Conservation (phyloP, 2,329 filamentous ascomycete species). For the Pyrenophora graminea region DNA sequence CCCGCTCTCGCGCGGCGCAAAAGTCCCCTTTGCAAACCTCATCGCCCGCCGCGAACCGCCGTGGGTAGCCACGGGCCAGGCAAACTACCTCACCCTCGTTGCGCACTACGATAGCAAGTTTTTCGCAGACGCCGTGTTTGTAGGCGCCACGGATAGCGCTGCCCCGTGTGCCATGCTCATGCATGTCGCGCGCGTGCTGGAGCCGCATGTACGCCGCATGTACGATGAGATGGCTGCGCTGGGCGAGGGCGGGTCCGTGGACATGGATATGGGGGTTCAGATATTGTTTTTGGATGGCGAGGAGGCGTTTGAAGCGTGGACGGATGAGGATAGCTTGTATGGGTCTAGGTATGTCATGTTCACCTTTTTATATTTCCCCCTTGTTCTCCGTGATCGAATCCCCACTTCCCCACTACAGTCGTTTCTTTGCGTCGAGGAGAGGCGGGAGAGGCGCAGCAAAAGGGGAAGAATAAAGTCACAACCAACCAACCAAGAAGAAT, state of each 20-base stretch:
- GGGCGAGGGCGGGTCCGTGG: conserved; percentile 60
- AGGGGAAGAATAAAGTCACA: not conserved
- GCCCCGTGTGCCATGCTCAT: conserved; percentile 93
- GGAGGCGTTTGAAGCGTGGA: conserved; percentile 86
- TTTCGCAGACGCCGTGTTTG: conserved; percentile 79
- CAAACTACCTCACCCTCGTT: conserved; percentile 80
- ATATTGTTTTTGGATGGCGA: conserved; percentile 91
- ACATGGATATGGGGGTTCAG: conserved; percentile 82
- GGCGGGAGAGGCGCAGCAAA: not conserved
- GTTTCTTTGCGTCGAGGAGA: not conserved
- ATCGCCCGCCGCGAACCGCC: conserved; percentile 88
- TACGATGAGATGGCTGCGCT: conserved; percentile 72
- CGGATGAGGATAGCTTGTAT: conserved; percentile 80
- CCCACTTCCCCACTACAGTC: too few relatives aligned
- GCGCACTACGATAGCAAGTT: conserved; percentile 90
- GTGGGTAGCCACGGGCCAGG: conserved; percentile 73
- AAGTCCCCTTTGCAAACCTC: conserved; percentile 84
- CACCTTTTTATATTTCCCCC: not conserved
- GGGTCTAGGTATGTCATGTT: conserved; percentile 69
- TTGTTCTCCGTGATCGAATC: too few relatives aligned
- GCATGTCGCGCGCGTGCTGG: conserved; percentile 80
- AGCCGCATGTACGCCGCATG: conserved; percentile 76
- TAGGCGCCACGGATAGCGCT: conserved; percentile 91
- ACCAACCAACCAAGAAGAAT: too few relatives aligned
- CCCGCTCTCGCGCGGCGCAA: conserved; percentile 69